Base-by-base conservation (phyloP, 108 stramenopile species). In the Cyclotella kingstonii region DNA sequence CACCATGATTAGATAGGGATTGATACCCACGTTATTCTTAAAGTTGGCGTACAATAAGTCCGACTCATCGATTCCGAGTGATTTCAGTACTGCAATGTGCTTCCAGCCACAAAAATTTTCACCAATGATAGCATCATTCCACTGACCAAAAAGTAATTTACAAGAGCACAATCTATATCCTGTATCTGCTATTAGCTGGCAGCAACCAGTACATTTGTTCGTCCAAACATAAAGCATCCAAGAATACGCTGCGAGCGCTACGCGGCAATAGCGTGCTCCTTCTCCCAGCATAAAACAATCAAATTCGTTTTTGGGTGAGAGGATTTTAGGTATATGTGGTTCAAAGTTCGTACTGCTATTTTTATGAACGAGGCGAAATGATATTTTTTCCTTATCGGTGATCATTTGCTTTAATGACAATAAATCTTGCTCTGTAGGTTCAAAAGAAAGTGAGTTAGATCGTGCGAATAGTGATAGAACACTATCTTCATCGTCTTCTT, bases 41-140 rank as follows among this genome's bases (percentile, higher is more conserved):
- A 98, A 90, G 36, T 93, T 84, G 3, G 90, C 93, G 54, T 95
- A 92, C 15, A 95, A 78, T 29, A 98, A 44, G 74, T 98, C 94
- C 21, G 80, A 68, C 25, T 81, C 77, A 15, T 87, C 82, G 6
- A 96, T 66, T 7, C 82, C 81, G 11, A 87, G 76, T 1, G 81
- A 73, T 49, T 84, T 76, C 55, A 94, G 36, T 11, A 94, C 70
- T 1, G 89, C 68, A n/a, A 77, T 36, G 54, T 85, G 77, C 63
- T 94, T 86, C 59, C 77, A 76, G 22, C 83, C 68, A 60, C 87
- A 90, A 0, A 76, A 65, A 45, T 84, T 85, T 43, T 86, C 86
- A 5, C 87, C 89, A 7, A 60, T 53, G 4, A 76, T 39, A 33
- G 54, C 69, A n/a, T 63, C 56, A 35, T 43, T 57, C 34, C 47